Conservation (phyloP, 2,329 filamentous ascomycete genomes). For the Calonectria pseudoturangicola region DNA sequence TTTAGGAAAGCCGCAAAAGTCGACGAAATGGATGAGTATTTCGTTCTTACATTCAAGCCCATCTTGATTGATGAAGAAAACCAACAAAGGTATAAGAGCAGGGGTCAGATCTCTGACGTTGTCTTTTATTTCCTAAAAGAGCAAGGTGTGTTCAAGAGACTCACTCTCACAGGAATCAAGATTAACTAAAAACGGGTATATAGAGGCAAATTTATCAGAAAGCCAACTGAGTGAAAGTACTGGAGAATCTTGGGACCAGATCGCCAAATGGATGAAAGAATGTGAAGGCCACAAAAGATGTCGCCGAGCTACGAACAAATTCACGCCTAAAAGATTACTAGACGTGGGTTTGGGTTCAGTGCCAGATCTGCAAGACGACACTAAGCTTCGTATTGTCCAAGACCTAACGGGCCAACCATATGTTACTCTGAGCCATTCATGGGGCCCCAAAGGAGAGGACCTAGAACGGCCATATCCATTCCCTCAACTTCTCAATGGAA, state of each 20-base stretch:
- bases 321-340: neutral
- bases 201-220: too few relatives aligned
- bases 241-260: conserved; percentile 3
- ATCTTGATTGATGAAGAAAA: neutral
- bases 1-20: conserved; percentile 1
- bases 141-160: neutral
- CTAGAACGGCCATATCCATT: neutral
- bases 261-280: neutral
- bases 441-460: neutral
- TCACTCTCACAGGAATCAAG: too few relatives aligned
- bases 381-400: neutral
- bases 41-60: neutral
- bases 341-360: neutral
- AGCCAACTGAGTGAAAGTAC: neutral
- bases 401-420: neutral
- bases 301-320: neutral
- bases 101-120: neutral
- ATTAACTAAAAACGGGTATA: too few relatives aligned
- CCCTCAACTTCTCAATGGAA: neutral
- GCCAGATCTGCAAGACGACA: neutral
- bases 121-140: conserved; percentile 4
- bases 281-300: neutral
- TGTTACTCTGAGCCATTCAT: conserved; percentile 4
- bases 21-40: conserved; percentile 9
- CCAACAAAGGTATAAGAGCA: neutral